Percentiles rank a stretch among this genome's conserved stretches.
phyloP scores from a whole-genome alignment of 2,329 filamentous ascomycete species.

The Neopestalotiopsis clavispora region DNA sequence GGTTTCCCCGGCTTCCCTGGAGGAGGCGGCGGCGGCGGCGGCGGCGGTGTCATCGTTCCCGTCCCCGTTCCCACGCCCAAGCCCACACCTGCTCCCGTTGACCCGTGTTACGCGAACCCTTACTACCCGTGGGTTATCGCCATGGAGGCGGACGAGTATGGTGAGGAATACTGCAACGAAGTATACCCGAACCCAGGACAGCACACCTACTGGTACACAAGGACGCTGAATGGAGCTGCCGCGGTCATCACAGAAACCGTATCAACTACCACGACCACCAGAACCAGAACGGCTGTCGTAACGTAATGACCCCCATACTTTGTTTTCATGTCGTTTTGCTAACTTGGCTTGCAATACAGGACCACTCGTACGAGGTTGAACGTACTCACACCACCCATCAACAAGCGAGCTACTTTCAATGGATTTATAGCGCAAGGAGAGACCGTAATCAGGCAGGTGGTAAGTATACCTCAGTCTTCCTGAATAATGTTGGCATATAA shows the following conservation, averaged over 20 bases:
- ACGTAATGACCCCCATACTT: neutral
- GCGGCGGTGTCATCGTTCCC: neutral
- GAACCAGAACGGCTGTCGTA: neutral
- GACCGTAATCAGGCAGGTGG: neutral
- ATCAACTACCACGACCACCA: neutral
- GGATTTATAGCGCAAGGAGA: neutral
- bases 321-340: neutral
- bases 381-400: neutral
- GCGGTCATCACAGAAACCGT: neutral
- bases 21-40: neutral
- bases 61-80: neutral
- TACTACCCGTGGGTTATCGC: neutral
- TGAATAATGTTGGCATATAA: too few relatives aligned
- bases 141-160: neutral
- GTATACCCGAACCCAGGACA: neutral
- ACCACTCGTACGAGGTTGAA: neutral
- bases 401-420: neutral
- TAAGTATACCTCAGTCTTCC: neutral
- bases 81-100: neutral
- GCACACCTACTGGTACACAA: neutral
- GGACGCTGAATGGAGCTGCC: neutral
- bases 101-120: neutral
- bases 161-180: neutral
- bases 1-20: neutral
- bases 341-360: neutral